Percentiles rank a stretch among this genome's conserved stretches.
Conservation (phyloP, 148 eudicot species). For the Cornus kousa region DNA sequence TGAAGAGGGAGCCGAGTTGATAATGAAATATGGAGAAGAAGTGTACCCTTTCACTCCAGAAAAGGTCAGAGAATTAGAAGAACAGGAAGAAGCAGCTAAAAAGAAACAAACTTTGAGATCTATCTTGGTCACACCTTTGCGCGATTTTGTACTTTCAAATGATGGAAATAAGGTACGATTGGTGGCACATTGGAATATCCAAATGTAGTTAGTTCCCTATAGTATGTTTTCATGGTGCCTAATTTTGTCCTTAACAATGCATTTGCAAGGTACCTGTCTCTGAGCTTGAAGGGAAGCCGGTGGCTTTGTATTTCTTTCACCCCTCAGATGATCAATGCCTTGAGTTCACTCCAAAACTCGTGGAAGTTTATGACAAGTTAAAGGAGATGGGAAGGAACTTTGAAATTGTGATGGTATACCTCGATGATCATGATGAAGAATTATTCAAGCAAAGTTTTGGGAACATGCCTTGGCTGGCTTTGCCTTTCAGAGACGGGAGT, state of each 20-base stretch:
- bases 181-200: not conserved
- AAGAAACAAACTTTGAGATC: slow-evolving; percentile 37
- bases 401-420: slow-evolving; percentile 60
- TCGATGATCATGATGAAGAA: slow-evolving; percentile 56
- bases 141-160: slow-evolving; percentile 44
- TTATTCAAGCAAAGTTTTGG: slow-evolving; percentile 34
- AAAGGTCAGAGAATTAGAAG: slow-evolving; percentile 34
- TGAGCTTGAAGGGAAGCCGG: slow-evolving; percentile 67
- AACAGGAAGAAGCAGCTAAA: slow-evolving; percentile 43
- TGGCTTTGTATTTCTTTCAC: slow-evolving; percentile 60
- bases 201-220: not conserved
- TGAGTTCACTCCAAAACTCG: slow-evolving; percentile 39
- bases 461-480: slow-evolving; percentile 46
- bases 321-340: slow-evolving; percentile 25
- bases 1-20: slow-evolving; percentile 30
- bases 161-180: slow-evolving; percentile 37
- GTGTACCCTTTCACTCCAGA: slow-evolving; percentile 46
- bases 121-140: slow-evolving; percentile 34
- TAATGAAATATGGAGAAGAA: slow-evolving; percentile 30
- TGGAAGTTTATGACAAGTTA: slow-evolving; percentile 45
- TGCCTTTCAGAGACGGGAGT: slow-evolving; percentile 57
- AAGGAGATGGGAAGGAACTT: slow-evolving; percentile 50
- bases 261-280: slow-evolving; percentile 5
- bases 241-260: not conserved
- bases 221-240: no score